Conservation (phyloP, 1,139 yeast genomes). For the Yamadazyma buinensis region DNA sequence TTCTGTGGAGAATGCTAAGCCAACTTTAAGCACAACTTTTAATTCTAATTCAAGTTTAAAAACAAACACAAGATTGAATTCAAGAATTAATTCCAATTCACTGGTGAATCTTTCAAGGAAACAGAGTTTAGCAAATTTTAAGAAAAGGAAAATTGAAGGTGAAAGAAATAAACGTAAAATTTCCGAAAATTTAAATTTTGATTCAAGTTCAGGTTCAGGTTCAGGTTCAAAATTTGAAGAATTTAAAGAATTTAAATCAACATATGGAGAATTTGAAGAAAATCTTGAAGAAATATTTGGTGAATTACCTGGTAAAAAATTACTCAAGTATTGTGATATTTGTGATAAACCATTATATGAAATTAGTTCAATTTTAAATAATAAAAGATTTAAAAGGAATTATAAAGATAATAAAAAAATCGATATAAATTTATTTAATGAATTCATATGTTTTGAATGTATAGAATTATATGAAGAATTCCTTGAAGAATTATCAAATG, state of each 20-base stretch:
- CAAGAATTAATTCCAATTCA: too few species aligned
- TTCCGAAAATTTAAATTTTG: too few species aligned
- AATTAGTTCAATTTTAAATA: conserved; percentile 45
- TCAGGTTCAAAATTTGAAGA: too few species aligned
- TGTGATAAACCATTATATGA: conserved; percentile 69
- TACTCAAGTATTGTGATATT: conserved; percentile 52
- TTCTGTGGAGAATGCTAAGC: too few species aligned
- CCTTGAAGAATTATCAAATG: conserved; percentile 28
- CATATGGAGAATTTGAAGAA: conserved; percentile 16
- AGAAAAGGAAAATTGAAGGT: too few species aligned
- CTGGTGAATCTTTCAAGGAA: too few species aligned
- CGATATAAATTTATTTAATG: conserved; percentile 27
- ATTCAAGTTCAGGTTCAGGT: too few species aligned
- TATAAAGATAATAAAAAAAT: conserved; percentile 5
- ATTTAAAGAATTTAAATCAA: too few species aligned
- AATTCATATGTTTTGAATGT: conserved; percentile 65
- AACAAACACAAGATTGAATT: too few species aligned
- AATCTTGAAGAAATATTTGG: conserved; percentile 41
- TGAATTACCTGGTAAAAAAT: conserved; percentile 35
- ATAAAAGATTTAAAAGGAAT: conserved; percentile 13
- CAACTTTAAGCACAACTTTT: too few species aligned
- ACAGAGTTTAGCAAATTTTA: conserved; percentile 39
- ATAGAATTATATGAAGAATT: conserved; percentile 55
- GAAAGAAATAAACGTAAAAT: too few species aligned
- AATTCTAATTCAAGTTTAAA: too few species aligned